phyloP scores from a whole-genome alignment of 1,139 yeast species.

The Barnettozyma hawaiiensis region DNA sequence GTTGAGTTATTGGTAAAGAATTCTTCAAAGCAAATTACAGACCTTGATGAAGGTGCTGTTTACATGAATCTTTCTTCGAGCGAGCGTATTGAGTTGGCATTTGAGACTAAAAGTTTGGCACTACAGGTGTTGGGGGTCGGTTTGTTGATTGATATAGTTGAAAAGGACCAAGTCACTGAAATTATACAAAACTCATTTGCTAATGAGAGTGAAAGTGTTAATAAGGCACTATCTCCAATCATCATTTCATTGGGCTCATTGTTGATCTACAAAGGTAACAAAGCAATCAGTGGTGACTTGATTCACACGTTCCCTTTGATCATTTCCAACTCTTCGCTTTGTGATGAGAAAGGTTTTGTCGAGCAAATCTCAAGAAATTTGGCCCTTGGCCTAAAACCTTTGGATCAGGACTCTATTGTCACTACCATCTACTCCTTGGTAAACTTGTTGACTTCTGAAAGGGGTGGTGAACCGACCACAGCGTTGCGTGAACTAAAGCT shows the following conservation, averaged over 20 bases:
- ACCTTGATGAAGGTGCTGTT: conserved; percentile 39
- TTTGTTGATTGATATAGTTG: conserved; percentile 25
- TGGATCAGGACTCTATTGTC: conserved; percentile 70
- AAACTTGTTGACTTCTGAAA: conserved; percentile 61
- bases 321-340: conserved; percentile 38
- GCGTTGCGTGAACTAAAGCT: conserved; percentile 31
- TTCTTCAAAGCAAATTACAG: conserved; percentile 30
- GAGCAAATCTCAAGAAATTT: conserved; percentile 35
- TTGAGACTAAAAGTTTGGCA: conserved; percentile 37
- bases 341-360: conserved; percentile 30
- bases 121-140: conserved; percentile 41
- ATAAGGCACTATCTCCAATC: conserved; percentile 37
- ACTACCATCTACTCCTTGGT: conserved; percentile 83
- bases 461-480: conserved; percentile 32
- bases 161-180: conserved; percentile 10
- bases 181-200: conserved; percentile 17
- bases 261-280: conserved; percentile 41
- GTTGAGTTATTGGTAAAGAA: conserved; percentile 28
- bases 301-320: conserved; percentile 27
- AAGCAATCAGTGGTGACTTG: conserved; percentile 27
- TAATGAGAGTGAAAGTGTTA: conserved; percentile 21
- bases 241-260: conserved; percentile 52
- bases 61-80: conserved; percentile 35
- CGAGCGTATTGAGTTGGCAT: conserved; percentile 37
- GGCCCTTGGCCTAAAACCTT: conserved; percentile 39